Evolutionary conservation across 345 rosid genomes (phyloP), one percentile per base, ranked within the genome.

Genomic region (Cardamine resedifolia): DNA sequence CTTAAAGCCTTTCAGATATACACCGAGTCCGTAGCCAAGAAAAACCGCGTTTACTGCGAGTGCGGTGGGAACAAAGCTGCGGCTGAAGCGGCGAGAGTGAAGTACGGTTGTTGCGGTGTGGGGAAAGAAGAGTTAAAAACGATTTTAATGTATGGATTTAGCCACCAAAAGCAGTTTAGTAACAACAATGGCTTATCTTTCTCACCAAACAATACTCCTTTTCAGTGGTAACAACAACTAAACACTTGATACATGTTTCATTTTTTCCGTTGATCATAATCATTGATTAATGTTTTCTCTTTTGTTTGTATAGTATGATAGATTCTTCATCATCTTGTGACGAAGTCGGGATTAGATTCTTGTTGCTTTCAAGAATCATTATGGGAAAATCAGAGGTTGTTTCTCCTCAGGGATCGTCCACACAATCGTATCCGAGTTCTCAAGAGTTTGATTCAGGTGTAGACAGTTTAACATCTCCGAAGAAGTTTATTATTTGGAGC

Each of bases 361-460:
- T 90, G 75, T 60, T 90, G 79, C 83, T 93, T 27, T 90, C 93
- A 52, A 82, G 88, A 16, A 79, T 90, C 10, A 74, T 88, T 27
- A 24, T 85, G 49, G 96, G 98, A 33, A 88, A 82, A 23, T 7
- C 79, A 26, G 93, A 92, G 79, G 51, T 76, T 19, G 82, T 92
- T 14, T 26, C 7, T 10, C 61, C 61, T 67, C 50, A 26, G 1
- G 62, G 68, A 10, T 62, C 45, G 12, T 79, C 68, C 10, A 43
- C 72, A 1, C 83, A 81, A 76, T 65, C 49, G 10, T 83, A 73
- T 69, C 96, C 94, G 9, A 83, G 89, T 75, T 85, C 85, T 4
- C 41, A 28, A 3, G 85, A 85, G 70, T 88, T 81, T n/a, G 93
- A 92, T 81, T 80, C 84, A 0, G 96, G 96, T 39, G 81, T 90